Percentiles rank a stretch among this genome's conserved stretches.
Conservation (phyloP, 345 rosid species). For the Hevea brasiliensis region DNA sequence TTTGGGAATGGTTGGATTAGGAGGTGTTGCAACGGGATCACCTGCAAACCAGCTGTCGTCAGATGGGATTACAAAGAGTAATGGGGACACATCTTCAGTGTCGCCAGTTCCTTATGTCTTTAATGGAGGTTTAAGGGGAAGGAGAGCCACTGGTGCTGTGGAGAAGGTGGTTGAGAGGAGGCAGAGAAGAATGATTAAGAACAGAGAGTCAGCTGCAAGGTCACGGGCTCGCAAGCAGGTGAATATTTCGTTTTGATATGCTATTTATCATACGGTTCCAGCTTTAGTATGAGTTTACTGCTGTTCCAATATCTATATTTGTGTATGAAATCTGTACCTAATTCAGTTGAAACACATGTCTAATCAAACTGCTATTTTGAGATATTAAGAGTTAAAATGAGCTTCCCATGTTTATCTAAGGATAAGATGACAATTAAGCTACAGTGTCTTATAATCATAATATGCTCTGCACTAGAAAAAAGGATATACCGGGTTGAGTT, state of each 20-base stretch:
- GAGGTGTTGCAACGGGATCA: constrained; percentile 53
- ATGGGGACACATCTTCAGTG: constrained; percentile 73
- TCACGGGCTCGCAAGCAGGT: constrained; percentile 99
- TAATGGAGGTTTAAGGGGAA: constrained; percentile 69
- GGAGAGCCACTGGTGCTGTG: constrained; percentile 59
- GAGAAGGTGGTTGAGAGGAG: constrained; percentile 98
- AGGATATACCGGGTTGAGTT: background rate
- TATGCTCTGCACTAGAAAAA: background rate
- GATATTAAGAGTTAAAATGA: background rate
- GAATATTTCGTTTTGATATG: constrained; percentile 24
- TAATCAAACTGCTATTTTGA: background rate
- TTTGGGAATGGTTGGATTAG: constrained; percentile 63
- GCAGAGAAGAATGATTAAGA: constrained; percentile 97
- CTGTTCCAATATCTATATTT: background rate
- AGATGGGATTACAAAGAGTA: constrained; percentile 72
- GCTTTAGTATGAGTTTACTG: background rate
- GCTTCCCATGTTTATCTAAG: background rate
- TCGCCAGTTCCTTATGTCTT: constrained; percentile 79
- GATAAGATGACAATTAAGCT: background rate
- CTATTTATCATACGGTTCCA: constrained; percentile 10
- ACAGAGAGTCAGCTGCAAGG: constrained; percentile 97
- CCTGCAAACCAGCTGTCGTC: constrained; percentile 77
- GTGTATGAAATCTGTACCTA: background rate
- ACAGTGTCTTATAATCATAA: background rate
- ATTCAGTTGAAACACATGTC: constrained; percentile 1